phyloP scores from a whole-genome alignment of 495 filamentous ascomycete species.

The Trypethelium eluteriae region DNA sequence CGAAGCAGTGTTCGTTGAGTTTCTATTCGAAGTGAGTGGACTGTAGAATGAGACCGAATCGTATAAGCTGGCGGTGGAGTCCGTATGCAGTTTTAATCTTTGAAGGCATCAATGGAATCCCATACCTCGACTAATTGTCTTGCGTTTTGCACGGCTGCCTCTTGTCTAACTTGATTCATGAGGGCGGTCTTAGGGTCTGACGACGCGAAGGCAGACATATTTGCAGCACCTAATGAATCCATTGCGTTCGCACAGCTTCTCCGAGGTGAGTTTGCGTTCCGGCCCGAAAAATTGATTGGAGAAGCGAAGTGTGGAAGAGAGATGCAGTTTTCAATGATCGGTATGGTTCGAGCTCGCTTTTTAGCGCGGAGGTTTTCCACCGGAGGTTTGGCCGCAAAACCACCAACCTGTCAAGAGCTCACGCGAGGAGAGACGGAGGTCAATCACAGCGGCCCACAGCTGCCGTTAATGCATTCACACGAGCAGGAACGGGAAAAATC shows the following conservation, averaged over 20 bases:
- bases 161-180: conserved; percentile 65
- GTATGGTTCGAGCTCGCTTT: background rate
- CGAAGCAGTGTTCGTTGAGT: conserved; percentile 96
- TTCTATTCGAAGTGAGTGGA: conserved; percentile 49
- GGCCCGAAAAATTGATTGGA: background rate
- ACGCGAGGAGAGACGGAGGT: conserved; percentile 16
- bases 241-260: background rate
- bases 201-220: conserved; percentile 13
- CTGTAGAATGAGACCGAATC: background rate
- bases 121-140: conserved; percentile 65
- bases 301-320: background rate
- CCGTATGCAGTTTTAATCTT: background rate
- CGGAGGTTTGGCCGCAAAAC: conserved; percentile 10
- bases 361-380: background rate
- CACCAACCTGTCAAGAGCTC: background rate
- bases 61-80: background rate
- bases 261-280: background rate
- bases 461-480: background rate
- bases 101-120: background rate
- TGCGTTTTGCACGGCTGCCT: conserved; percentile 68
- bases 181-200: conserved; percentile 32
- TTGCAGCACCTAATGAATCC: conserved; percentile 7
- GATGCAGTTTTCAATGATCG: background rate
- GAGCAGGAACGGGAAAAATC: background rate
- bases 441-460: background rate